phyloP scores from a whole-genome alignment of 352 stramenopile species.

The Phytophthora litchii region DNA sequence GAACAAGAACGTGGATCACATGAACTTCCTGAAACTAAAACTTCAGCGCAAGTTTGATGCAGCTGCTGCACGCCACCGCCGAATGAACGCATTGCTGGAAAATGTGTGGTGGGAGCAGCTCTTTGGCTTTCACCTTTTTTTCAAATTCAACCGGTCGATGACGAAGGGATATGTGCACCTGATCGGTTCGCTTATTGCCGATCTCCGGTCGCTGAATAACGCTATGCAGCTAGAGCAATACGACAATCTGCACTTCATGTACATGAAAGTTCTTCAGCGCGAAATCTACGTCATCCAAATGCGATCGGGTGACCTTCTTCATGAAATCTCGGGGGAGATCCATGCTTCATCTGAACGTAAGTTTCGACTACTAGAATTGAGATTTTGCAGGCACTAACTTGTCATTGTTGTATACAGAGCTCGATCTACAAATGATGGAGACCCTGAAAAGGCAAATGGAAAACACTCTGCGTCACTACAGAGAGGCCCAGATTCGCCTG shows the following conservation, averaged over 20 bases:
- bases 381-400: not conserved
- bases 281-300: constrained; percentile 85
- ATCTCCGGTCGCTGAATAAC: constrained; percentile 73
- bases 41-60: constrained; percentile 76
- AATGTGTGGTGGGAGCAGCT: constrained; percentile 87
- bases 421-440: constrained; percentile 54
- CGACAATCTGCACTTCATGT: constrained; percentile 68
- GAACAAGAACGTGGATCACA: constrained; percentile 86
- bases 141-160: constrained; percentile 78
- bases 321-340: constrained; percentile 72
- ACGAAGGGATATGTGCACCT: constrained; percentile 71
- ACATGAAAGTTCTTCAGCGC: constrained; percentile 81
- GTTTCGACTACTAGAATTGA: constrained; percentile 1
- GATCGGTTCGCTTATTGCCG: constrained; percentile 65
- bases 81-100: constrained; percentile 65
- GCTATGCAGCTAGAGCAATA: constrained; percentile 86
- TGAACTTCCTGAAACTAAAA: constrained; percentile 82
- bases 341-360: constrained; percentile 55
- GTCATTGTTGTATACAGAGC: constrained; percentile 28
- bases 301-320: constrained; percentile 60
- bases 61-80: constrained; percentile 47
- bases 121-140: constrained; percentile 64
- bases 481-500: constrained; percentile 57
- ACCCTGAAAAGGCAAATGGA: constrained; percentile 75
- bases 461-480: constrained; percentile 64